Evolutionary conservation across 345 rosid genomes (phyloP).

Genomic region (Populus alba): DNA sequence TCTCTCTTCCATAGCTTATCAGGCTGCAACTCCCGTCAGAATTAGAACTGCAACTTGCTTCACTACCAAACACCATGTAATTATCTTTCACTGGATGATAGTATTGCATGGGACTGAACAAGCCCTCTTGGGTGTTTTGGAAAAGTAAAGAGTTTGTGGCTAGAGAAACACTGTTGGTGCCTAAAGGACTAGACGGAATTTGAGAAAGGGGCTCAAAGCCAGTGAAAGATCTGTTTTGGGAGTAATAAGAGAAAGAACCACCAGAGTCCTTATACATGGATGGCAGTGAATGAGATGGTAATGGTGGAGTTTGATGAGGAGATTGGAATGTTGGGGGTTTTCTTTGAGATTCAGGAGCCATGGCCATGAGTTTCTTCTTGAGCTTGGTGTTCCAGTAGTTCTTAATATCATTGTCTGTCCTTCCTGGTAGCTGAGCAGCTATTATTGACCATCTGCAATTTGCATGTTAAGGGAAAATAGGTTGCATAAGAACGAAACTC

Average conservation of each 20-base stretch:
- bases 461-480: constrained; percentile 11
- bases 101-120: constrained; percentile 32
- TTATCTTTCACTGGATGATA: constrained; percentile 43
- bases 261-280: constrained; percentile 27
- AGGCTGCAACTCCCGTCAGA: constrained; percentile 57
- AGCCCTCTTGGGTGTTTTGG: constrained; percentile 25
- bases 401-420: constrained; percentile 94
- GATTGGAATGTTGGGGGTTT: constrained; percentile 40
- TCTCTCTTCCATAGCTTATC: constrained; percentile 42
- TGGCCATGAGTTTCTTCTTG: constrained; percentile 71
- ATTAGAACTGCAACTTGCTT: constrained; percentile 52
- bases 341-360: constrained; percentile 43
- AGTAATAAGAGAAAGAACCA: constrained; percentile 5
- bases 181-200: constrained; percentile 15
- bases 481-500: constrained; percentile 9
- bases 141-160: constrained; percentile 15
- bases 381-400: constrained; percentile 98
- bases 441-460: constrained; percentile 89
- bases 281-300: constrained; percentile 18
- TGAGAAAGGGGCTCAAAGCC: constrained; percentile 33
- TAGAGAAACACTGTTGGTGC: constrained; percentile 7
- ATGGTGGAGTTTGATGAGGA: constrained; percentile 28
- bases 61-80: constrained; percentile 55
- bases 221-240: constrained; percentile 20
- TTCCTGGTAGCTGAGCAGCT: constrained; percentile 91